A percentile compares a stretch with the other conserved stretches of the same genome.
phyloP scores from a whole-genome alignment of 345 rosid species.

The Lepidium aucheri region DNA sequence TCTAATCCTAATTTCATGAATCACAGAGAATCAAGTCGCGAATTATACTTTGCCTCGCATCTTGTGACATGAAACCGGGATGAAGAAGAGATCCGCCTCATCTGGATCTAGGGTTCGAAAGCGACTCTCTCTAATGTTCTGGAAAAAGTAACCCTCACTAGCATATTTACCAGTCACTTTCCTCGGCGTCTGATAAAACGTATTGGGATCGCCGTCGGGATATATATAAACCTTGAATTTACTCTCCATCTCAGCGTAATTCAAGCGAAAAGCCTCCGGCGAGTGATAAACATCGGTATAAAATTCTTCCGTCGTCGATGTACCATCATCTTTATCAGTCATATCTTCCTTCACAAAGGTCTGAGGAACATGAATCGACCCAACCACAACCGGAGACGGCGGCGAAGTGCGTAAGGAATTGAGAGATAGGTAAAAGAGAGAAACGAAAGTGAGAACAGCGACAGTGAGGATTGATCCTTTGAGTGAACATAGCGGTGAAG shows the following conservation, averaged over 20 bases:
- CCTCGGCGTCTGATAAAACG: slow-evolving; percentile 88
- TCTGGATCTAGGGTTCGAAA: slow-evolving; percentile 78
- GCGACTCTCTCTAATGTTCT: slow-evolving; percentile 69
- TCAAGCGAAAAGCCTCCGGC: slow-evolving; percentile 50
- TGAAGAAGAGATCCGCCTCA: slow-evolving; percentile 80
- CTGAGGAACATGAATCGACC: slow-evolving; percentile 13
- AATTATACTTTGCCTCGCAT: slow-evolving; percentile 90
- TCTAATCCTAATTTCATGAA: background rate
- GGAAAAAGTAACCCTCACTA: slow-evolving; percentile 97
- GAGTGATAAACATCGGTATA: slow-evolving; percentile 56
- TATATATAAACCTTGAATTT: slow-evolving; percentile 77
- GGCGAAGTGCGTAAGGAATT: slow-evolving; percentile 43
- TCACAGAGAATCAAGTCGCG: background rate
- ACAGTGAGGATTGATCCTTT: slow-evolving; percentile 59
- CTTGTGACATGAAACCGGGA: slow-evolving; percentile 94
- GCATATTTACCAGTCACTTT: slow-evolving; percentile 93
- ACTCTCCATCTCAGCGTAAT: slow-evolving; percentile 77
- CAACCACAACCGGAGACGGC: slow-evolving; percentile 20
- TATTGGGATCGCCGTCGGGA: slow-evolving; percentile 90
- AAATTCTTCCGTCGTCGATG: slow-evolving; percentile 8
- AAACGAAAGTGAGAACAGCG: slow-evolving; percentile 59
- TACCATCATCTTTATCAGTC: background rate
- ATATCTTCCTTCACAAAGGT: background rate
- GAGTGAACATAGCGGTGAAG: slow-evolving; percentile 44
- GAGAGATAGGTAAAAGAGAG: slow-evolving; percentile 56